Evolutionary conservation across 169 alveolate genomes (phyloP).

Genomic region (Eimeria mitis): DNA sequence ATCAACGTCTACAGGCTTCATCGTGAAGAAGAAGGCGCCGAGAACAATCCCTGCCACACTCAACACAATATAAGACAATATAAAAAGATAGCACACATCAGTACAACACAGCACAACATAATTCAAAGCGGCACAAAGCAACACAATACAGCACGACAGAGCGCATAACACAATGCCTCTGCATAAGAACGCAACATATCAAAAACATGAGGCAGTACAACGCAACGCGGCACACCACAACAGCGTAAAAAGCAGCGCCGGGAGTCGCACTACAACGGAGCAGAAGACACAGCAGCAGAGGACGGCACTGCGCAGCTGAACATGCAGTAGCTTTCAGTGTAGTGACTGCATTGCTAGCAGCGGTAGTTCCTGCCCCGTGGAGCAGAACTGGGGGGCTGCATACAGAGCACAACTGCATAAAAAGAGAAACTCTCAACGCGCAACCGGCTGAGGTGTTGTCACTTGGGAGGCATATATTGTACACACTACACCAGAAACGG

Average conservation of each 20-base stretch:
- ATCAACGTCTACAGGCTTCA: conserved; percentile 85
- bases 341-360: neutral
- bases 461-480: neutral
- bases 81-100: neutral
- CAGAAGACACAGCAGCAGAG: neutral
- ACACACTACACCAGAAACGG: neutral
- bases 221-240: neutral
- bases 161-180: neutral
- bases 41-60: conserved; percentile 77
- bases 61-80: neutral
- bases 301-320: neutral
- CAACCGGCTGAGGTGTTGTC: neutral
- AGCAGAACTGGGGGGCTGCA: neutral
- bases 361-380: neutral
- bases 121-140: neutral
- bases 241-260: too few relatives aligned
- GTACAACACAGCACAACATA: neutral
- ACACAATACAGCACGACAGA: neutral
- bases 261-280: neutral
- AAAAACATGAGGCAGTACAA: neutral
- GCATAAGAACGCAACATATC: neutral
- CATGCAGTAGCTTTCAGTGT: neutral
- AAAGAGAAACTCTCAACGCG: neutral
- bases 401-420: neutral
- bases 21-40: conserved; percentile 84